phyloP scores from a whole-genome alignment of 148 eudicot species.

The Silene latifolia region DNA sequence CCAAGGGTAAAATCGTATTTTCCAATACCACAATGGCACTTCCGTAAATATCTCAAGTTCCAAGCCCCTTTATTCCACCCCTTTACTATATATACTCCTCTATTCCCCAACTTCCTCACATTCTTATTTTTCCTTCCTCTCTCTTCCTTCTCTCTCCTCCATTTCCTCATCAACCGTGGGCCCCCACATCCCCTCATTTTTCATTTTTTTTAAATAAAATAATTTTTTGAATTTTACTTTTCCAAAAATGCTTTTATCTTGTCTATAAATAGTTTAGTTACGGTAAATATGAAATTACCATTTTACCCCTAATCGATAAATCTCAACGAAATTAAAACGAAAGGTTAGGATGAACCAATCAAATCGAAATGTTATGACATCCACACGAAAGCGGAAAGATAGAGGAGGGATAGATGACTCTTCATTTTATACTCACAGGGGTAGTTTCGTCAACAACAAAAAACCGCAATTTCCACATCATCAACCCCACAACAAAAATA shows the following conservation, averaged over 20 bases:
- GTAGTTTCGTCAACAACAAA: conserved; percentile 18
- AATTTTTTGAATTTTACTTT: neutral
- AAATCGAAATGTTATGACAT: conserved; percentile 31
- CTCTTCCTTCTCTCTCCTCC: conserved; percentile 12
- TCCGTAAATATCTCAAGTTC: neutral
- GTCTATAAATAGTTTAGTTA: neutral
- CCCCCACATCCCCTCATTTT: neutral
- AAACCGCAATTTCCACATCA: conserved; percentile 9
- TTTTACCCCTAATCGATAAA: neutral
- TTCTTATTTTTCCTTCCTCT: neutral
- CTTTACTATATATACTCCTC: conserved; percentile 23
- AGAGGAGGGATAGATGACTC: conserved; percentile 31
- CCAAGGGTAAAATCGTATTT: neutral
- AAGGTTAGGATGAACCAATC: conserved; percentile 57
- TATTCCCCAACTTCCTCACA: conserved; percentile 13
- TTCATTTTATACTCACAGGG: conserved; percentile 24
- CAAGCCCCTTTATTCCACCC: conserved; percentile 9
- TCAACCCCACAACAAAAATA: conserved; percentile 1
- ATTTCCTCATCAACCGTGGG: neutral
- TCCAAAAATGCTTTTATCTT: neutral
- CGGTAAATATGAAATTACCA: neutral
- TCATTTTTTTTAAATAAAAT: neutral
- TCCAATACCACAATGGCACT: conserved; percentile 14
- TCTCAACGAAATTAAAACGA: conserved; percentile 9
- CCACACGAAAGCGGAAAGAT: conserved; percentile 67